Conservation (phyloP, 1,139 yeast genomes). For the Pichia sp. region DNA sequence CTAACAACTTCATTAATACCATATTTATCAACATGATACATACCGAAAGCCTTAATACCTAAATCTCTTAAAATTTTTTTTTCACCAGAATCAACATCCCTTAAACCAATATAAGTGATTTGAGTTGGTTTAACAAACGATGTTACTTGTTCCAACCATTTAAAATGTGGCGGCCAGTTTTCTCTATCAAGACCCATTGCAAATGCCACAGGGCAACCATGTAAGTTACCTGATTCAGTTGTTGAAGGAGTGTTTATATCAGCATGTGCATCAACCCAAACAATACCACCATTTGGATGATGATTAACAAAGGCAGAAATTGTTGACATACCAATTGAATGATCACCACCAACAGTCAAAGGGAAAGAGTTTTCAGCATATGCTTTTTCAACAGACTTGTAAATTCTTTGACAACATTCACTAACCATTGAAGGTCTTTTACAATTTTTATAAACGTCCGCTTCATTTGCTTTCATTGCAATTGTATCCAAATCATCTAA, state of each 20-base stretch:
- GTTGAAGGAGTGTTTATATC: constrained; percentile 89
- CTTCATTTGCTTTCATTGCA: constrained; percentile 34
- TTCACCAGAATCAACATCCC: constrained; percentile 90
- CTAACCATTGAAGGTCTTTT: constrained; percentile 77
- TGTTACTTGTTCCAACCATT: constrained; percentile 62
- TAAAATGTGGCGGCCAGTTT: constrained; percentile 58
- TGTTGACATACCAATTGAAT: constrained; percentile 92
- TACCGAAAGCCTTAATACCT: constrained; percentile 80
- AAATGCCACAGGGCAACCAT: constrained; percentile 94
- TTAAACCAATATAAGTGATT: constrained; percentile 87
- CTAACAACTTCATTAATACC: constrained; percentile 90
- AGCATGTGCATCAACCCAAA: constrained; percentile 98
- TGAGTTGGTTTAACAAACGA: constrained; percentile 54
- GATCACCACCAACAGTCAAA: constrained; percentile 92
- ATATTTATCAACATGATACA: constrained; percentile 92
- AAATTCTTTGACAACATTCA: constrained; percentile 59
- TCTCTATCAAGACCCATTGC: constrained; percentile 69
- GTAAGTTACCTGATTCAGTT: constrained; percentile 85
- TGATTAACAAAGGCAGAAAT: constrained; percentile 74
- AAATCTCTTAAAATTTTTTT: constrained; percentile 62
- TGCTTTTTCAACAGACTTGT: constrained; percentile 48
- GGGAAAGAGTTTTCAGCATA: constrained; percentile 58
- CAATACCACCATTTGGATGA: constrained; percentile 80
- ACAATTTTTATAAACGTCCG: constrained; percentile 48
- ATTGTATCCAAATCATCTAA: constrained; percentile 45